These are phyloP conservation scores for Chalara sp. DNA, from an alignment of 2,329 filamentous ascomycete species.

Conservation along the genomic window DNA sequence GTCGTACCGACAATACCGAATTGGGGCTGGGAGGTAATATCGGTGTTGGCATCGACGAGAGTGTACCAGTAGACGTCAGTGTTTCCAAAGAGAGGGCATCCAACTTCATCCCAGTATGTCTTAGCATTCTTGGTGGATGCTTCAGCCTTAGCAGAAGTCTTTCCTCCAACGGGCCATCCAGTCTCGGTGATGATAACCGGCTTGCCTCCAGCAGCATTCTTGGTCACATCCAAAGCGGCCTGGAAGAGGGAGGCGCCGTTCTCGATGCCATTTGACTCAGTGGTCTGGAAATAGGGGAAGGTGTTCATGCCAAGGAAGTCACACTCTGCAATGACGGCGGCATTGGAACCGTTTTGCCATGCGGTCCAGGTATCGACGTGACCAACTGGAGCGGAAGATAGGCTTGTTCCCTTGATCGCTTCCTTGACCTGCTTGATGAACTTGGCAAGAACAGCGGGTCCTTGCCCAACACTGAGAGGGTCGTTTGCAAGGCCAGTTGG, in stretches of 20 bases:
- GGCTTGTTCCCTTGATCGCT: constrained; percentile 54
- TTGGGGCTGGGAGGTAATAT: constrained; percentile 36
- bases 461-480: constrained; percentile 45
- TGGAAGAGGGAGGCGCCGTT: constrained; percentile 49
- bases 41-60: constrained; percentile 35
- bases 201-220: constrained; percentile 42
- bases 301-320: constrained; percentile 61
- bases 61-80: constrained; percentile 55
- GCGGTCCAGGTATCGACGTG: constrained; percentile 65
- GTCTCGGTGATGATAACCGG: constrained; percentile 59
- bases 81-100: constrained; percentile 49
- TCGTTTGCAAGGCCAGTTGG: constrained; percentile 35
- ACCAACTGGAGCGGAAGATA: constrained; percentile 49
- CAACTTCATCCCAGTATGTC: constrained; percentile 56
- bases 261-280: constrained; percentile 47
- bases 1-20: constrained; percentile 32
- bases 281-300: constrained; percentile 60
- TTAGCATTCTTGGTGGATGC: constrained; percentile 52
- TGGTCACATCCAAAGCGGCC: constrained; percentile 23
- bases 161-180: constrained; percentile 55
- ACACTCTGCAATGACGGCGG: constrained; percentile 50
- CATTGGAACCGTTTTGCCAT: constrained; percentile 54
- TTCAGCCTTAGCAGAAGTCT: constrained; percentile 46
- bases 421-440: constrained; percentile 42
- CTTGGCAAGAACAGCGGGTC: constrained; percentile 39